Conservation (phyloP, 2,329 filamentous ascomycete species). For the Phyllosticta capitalensis region DNA sequence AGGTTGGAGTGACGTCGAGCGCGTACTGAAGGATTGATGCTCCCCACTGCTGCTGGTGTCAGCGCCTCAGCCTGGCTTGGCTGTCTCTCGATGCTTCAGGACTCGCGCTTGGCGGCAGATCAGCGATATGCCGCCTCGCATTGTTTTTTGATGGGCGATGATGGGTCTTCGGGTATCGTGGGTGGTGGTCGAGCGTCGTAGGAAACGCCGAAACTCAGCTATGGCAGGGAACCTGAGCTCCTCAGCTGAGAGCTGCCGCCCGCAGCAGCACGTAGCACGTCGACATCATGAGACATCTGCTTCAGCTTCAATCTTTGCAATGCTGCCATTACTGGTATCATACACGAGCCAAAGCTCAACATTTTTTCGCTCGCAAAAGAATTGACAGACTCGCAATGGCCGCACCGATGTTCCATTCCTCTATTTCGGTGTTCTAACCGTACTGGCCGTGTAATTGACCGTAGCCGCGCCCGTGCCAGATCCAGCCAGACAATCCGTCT, state of each 20-base stretch:
- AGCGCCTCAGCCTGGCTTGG: constrained; percentile 9
- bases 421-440: background rate
- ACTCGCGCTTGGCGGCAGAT: background rate
- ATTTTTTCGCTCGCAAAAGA: background rate
- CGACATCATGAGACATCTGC: background rate
- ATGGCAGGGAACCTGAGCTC: background rate
- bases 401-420: background rate
- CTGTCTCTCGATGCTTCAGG: background rate
- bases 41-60: background rate
- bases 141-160: background rate
- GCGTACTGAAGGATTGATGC: background rate
- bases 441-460: background rate
- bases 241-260: background rate
- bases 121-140: background rate
- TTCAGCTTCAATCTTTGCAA: background rate
- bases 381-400: background rate
- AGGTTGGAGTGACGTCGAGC: constrained; percentile 10
- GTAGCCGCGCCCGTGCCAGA: background rate
- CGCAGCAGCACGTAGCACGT: background rate
- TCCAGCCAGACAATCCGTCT: background rate
- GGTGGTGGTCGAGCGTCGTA: background rate
- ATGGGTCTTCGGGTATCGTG: background rate
- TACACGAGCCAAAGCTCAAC: background rate
- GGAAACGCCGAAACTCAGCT: background rate
- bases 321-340: background rate